Base-by-base conservation (phyloP, 2,329 filamentous ascomycete species). In the Pseudonectria foliicola region DNA sequence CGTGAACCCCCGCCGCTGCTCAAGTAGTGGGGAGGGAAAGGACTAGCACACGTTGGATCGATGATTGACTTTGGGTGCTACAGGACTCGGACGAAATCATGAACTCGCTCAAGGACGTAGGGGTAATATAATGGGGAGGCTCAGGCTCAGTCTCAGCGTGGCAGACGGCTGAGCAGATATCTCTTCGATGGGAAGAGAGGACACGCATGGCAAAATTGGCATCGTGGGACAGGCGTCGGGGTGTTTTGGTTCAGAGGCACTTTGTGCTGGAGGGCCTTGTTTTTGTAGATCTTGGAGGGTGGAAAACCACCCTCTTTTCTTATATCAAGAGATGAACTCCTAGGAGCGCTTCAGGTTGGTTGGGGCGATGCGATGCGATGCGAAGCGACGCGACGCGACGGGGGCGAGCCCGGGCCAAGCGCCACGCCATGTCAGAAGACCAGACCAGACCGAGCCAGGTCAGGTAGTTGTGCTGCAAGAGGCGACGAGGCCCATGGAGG, bases 241-340 rank as follows among this genome's bases (percentile, higher is more conserved):
- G 49, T 45, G 49, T 48, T 54, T 53, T 52, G 40, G 41, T 21
- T 21, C 18, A 21, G 18, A 21, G 18, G 18, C 18, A 21, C 18
- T 21, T 5, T 21, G 46, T 61, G 47, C 38, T 63, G 45, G 65
- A 47, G 21, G 46, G 41, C 39, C 46, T 54, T 53, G 51, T 21
- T 56, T 60, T 54, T 60, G 58, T 61, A 63, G 59, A 61, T 64
- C 66, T 67, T 66, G 60, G 56, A 63, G 55, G 57, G 56, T 63
- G 57, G 60, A 63, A 55, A 59, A 67, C 59, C 56, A 61, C 56
- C 55, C 56, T 64, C 55, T 59, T 49, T 48, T 46, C 5, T 21
- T 21, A 55, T 55, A 57, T 60, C 62, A 62, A 65, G 61, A 65
- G 56, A 61, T 40, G 44, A 48, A 52, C 42, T 42, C 29, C n/a